Conservation (phyloP, 2,329 filamentous ascomycete species). For the Immersiporthe knoxdaviesiana region DNA sequence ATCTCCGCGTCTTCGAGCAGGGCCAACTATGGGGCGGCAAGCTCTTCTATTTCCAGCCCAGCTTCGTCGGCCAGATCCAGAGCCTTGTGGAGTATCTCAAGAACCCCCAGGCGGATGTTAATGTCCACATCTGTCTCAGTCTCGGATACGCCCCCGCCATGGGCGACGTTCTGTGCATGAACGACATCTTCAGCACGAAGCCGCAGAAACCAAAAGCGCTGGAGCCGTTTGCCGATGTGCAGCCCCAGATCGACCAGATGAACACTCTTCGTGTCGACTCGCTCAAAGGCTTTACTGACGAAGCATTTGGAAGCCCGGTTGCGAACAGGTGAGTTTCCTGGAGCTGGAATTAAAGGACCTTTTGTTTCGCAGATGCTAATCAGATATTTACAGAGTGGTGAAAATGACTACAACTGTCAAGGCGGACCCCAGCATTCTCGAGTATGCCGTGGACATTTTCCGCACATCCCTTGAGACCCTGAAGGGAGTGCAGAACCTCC, state of each 20-base stretch:
- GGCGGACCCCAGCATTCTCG: not conserved
- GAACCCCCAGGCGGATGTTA: conserved; percentile 12
- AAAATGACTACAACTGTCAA: not conserved
- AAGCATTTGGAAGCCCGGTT: conserved; percentile 26
- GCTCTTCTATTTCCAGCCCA: conserved; percentile 31
- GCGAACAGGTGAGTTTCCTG: too few relatives aligned
- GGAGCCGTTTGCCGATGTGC: conserved; percentile 30
- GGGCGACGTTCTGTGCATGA: conserved; percentile 19
- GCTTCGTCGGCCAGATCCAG: conserved; percentile 13
- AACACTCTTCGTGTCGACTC: conserved; percentile 26
- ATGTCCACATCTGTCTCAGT: conserved; percentile 30
- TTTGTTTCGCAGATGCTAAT: too few relatives aligned
- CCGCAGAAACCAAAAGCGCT: conserved; percentile 29
- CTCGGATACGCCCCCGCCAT: conserved; percentile 27
- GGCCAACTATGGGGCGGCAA: conserved; percentile 39
- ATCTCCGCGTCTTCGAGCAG: conserved; percentile 31
- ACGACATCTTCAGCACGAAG: conserved; percentile 26
- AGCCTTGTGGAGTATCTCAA: conserved; percentile 10
- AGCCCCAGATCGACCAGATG: conserved; percentile 31
- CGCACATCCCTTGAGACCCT: not conserved
- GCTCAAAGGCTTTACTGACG: conserved; percentile 28
- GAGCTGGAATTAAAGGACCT: too few relatives aligned
- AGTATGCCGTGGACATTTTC: not conserved
- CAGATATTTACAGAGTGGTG: not conserved
- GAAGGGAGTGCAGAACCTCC: not conserved